These are phyloP conservation scores for Rosa persica DNA, from an alignment of 306 rosid species.

Conservation along the genomic window DNA sequence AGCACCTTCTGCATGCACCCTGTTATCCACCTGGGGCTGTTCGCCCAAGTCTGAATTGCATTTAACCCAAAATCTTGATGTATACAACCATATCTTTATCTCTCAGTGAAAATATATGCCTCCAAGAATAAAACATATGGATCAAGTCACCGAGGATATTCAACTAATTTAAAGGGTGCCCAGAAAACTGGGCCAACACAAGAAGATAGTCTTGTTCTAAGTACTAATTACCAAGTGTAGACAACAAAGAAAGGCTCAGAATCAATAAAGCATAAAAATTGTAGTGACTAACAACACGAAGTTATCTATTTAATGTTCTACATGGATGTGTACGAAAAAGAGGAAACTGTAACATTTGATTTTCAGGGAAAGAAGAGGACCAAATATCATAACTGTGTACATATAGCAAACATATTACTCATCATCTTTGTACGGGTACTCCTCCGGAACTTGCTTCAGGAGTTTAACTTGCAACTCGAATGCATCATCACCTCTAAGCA, in stretches of 20 bases:
- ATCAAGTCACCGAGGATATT: not conserved
- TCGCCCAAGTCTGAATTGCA: not conserved
- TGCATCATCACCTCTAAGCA: conserved; percentile 90
- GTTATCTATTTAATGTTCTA: not conserved
- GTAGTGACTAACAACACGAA: not conserved
- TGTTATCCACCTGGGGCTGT: not conserved
- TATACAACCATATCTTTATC: not conserved
- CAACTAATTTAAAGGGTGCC: not conserved
- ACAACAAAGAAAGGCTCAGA: not conserved
- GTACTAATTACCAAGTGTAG: not conserved
- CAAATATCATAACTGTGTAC: conserved; percentile 16
- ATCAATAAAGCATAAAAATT: not conserved
- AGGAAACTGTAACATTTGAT: conserved; percentile 2
- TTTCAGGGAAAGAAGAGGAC: not conserved
- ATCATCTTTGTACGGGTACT: conserved; percentile 96
- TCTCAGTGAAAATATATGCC: not conserved
- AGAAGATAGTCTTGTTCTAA: not conserved
- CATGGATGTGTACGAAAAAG: not conserved
- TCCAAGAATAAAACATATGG: not conserved
- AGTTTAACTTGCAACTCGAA: conserved; percentile 94
- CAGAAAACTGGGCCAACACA: not conserved
- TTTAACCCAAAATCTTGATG: not conserved
- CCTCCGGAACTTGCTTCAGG: conserved; percentile 94
- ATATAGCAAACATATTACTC: conserved; percentile 43
- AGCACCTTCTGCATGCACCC: not conserved